phyloP scores from a whole-genome alignment of 495 filamentous ascomycete genomes.

The Tetracladium setigerum region DNA sequence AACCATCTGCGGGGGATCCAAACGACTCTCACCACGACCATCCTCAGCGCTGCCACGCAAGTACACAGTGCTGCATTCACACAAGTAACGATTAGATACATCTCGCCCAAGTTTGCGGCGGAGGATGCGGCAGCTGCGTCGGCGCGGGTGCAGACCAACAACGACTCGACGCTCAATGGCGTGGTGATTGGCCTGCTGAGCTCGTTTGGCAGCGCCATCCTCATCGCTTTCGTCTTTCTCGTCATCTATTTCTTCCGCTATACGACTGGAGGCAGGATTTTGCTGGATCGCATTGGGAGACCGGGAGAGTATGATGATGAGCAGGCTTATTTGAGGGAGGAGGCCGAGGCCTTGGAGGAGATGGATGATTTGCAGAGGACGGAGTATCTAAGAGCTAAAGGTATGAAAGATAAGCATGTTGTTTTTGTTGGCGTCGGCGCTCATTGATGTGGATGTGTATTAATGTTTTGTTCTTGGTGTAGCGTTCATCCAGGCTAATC shows the following conservation, averaged over 20 bases:
- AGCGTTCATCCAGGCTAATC: slow-evolving; percentile 94
- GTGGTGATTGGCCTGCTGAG: slow-evolving; percentile 92
- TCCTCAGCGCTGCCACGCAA: slow-evolving; percentile 1
- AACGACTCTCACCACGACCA: slow-evolving; percentile 14
- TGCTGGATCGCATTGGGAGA: slow-evolving; percentile 86
- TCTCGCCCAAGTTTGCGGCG: not conserved
- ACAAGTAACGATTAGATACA: not conserved
- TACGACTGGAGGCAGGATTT: slow-evolving; percentile 80
- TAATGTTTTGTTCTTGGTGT: slow-evolving; percentile 11
- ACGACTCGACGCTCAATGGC: slow-evolving; percentile 48
- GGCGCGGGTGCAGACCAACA: not conserved
- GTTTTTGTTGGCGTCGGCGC: slow-evolving; percentile 2
- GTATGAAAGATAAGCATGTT: slow-evolving; percentile 39
- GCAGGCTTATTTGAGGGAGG: slow-evolving; percentile 82
- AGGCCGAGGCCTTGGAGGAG: slow-evolving; percentile 86
- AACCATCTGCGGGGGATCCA: slow-evolving; percentile 8
- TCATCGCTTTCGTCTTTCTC: slow-evolving; percentile 73
- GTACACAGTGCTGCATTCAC: not conserved
- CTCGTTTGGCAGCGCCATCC: slow-evolving; percentile 86
- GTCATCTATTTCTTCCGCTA: slow-evolving; percentile 93
- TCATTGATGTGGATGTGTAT: not conserved
- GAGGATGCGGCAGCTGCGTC: not conserved
- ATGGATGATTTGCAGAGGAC: slow-evolving; percentile 91
- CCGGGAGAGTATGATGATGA: slow-evolving; percentile 98
- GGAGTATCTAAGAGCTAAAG: slow-evolving; percentile 93